These are phyloP conservation scores for Scleroderma bovista DNA, from an alignment of 768 basidiomycete species.

Conservation along the genomic window DNA sequence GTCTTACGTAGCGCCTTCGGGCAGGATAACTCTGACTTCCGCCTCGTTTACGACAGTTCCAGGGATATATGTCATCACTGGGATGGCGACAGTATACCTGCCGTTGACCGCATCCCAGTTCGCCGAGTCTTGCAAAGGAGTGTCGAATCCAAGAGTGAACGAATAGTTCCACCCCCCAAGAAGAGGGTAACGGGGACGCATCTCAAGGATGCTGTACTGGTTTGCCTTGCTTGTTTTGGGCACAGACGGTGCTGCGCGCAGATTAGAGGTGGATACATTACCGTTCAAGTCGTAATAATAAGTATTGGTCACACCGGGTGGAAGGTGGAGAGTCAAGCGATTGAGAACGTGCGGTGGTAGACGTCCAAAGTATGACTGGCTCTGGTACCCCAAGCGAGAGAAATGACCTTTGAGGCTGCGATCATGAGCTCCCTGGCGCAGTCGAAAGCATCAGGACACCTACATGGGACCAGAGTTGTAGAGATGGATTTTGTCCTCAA, in stretches of 20 bases:
- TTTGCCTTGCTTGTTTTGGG: conserved; percentile 49
- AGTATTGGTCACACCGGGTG: conserved; percentile 70
- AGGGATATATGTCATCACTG: conserved; percentile 77
- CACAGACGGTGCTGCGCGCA: conserved; percentile 64
- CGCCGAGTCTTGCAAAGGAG: conserved; percentile 71
- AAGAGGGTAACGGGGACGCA: conserved; percentile 87
- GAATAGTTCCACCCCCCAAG: conserved; percentile 97
- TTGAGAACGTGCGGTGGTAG: conserved; percentile 64
- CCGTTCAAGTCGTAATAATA: conserved; percentile 93
- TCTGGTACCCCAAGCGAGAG: conserved; percentile 84
- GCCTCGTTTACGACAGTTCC: conserved; percentile 79
- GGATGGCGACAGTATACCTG: conserved; percentile 71
- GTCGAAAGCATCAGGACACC: conserved; percentile 28
- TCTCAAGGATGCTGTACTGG: conserved; percentile 66
- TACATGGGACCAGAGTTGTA: conserved; percentile 88
- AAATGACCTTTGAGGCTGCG: conserved; percentile 90
- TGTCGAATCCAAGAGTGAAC: conserved; percentile 92
- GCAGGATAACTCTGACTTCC: conserved; percentile 74
- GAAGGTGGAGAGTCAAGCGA: conserved; percentile 74
- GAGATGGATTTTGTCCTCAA: conserved; percentile 83
- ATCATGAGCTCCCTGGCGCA: conserved; percentile 2
- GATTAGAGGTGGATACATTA: conserved; percentile 91
- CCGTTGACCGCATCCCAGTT: conserved; percentile 58
- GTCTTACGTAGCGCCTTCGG: conserved; percentile 91
- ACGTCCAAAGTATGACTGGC: conserved; percentile 65